Evolutionary conservation across 1,284 basidiomycete genomes (phyloP).

Genomic region (Tilletia horrida): DNA sequence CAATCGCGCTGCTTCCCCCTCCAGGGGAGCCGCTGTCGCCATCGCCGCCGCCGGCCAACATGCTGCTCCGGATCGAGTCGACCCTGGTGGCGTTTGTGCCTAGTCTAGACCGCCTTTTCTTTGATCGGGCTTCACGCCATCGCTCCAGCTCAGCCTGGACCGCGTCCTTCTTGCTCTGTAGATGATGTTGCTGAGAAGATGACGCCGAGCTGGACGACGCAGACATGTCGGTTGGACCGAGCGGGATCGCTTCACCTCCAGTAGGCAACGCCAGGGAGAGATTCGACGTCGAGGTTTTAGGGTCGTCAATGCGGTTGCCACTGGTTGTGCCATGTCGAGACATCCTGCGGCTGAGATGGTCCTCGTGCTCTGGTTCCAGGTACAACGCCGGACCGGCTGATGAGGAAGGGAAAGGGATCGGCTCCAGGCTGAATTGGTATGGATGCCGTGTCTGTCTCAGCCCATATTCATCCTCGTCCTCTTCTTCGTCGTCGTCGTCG

Average conservation of each 20-base stretch:
- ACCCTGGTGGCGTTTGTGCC: not conserved
- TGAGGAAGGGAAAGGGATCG: constrained; percentile 9
- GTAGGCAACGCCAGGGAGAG: not conserved
- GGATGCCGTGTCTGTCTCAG: not conserved
- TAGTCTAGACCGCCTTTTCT: constrained; percentile 3
- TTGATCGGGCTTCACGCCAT: constrained; percentile 6
- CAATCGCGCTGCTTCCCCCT: constrained; percentile 8
- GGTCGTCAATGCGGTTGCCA: not conserved
- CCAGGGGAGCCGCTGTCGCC: not conserved
- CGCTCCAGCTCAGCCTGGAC: not conserved
- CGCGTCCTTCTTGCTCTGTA: constrained; percentile 12
- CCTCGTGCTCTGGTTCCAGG: not conserved
- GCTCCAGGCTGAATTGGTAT: not conserved
- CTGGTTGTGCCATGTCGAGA: not conserved
- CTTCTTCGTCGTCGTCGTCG: constrained; percentile 35
- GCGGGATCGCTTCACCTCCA: too few species aligned
- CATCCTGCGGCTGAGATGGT: not conserved
- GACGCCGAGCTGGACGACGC: too few species aligned
- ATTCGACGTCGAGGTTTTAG: not conserved
- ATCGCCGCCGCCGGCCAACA: too few species aligned
- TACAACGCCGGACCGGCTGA: not conserved
- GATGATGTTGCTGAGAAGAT: too few species aligned
- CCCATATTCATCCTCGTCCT: constrained; percentile 21
- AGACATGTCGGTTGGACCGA: too few species aligned
- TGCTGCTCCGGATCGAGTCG: not conserved